phyloP scores from a whole-genome alignment of 306 rosid genomes.

The Pyrus bretschneideri region DNA sequence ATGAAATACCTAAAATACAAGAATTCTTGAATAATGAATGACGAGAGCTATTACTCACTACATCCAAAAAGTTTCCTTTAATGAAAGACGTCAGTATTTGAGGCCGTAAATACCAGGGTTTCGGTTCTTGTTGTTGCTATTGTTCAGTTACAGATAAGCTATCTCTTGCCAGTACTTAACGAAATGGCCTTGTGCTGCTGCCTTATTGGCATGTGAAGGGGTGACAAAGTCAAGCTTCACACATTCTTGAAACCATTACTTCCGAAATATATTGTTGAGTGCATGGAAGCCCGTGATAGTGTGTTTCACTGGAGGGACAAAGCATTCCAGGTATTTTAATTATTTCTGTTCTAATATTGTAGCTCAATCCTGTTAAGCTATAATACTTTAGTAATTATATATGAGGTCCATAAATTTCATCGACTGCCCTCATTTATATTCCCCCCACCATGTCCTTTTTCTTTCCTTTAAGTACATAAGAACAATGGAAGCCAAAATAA shows the following conservation, averaged over 20 bases:
- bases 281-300: constrained; percentile 59
- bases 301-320: constrained; percentile 54
- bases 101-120: neutral
- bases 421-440: too few relatives aligned
- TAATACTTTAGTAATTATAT: neutral
- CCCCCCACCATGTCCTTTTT: neutral
- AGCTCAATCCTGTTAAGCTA: neutral
- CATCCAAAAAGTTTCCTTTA: neutral
- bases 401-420: too few relatives aligned
- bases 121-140: neutral
- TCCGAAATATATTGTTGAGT: constrained; percentile 33
- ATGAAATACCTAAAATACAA: neutral
- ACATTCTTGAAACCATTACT: constrained; percentile 47
- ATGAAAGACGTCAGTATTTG: neutral
- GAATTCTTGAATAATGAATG: neutral
- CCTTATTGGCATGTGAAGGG: constrained; percentile 34
- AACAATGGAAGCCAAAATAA: neutral
- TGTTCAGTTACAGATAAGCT: neutral
- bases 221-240: constrained; percentile 59
- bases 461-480: neutral
- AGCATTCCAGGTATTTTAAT: constrained; percentile 37
- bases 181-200: neutral
- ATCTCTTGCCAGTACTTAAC: neutral
- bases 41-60: neutral
- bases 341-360: neutral